phyloP scores from a whole-genome alignment of 441 rosid genomes.

The Adansonia madagascariensis region DNA sequence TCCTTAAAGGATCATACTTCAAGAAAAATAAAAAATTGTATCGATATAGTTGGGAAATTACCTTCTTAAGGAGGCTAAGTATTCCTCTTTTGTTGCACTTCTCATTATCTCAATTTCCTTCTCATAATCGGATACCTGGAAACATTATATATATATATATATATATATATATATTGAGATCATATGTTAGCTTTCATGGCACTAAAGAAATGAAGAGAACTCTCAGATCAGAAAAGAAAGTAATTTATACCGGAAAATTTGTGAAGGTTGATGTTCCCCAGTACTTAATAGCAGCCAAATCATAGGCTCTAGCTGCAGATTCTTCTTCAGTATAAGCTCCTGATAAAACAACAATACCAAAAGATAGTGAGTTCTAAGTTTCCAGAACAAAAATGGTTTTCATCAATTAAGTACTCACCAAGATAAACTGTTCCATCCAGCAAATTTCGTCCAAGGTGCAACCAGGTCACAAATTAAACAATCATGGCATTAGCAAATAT shows the following conservation, averaged over 20 bases:
- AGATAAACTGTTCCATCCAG: slow-evolving; percentile 54
- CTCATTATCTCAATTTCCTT: slow-evolving; percentile 54
- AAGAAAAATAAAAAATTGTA: no score
- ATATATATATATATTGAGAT: no score
- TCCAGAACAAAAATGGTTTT: background rate
- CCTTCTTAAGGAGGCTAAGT: slow-evolving; percentile 64
- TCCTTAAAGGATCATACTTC: no score
- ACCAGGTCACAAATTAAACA: slow-evolving; percentile 25
- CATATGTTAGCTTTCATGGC: background rate
- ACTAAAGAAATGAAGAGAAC: background rate
- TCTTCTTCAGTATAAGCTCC: slow-evolving; percentile 76
- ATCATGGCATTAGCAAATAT: slow-evolving; percentile 16
- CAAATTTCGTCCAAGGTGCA: background rate
- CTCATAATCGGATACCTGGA: slow-evolving; percentile 58
- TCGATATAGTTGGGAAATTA: background rate
- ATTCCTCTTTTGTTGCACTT: slow-evolving; percentile 61
- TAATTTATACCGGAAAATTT: slow-evolving; percentile 54
- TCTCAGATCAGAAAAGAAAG: background rate
- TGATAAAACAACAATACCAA: slow-evolving; percentile 20
- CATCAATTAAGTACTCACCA: slow-evolving; percentile 41
- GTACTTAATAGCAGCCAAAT: slow-evolving; percentile 61
- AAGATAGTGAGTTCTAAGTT: background rate
- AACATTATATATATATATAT: background rate
- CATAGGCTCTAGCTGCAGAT: slow-evolving; percentile 70
- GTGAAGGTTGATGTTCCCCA: slow-evolving; percentile 69